A percentile compares a stretch with the other conserved stretches of the same genome.
Conservation (phyloP, 495 filamentous ascomycete genomes). For the Friedmanniomyces endolithicus region DNA sequence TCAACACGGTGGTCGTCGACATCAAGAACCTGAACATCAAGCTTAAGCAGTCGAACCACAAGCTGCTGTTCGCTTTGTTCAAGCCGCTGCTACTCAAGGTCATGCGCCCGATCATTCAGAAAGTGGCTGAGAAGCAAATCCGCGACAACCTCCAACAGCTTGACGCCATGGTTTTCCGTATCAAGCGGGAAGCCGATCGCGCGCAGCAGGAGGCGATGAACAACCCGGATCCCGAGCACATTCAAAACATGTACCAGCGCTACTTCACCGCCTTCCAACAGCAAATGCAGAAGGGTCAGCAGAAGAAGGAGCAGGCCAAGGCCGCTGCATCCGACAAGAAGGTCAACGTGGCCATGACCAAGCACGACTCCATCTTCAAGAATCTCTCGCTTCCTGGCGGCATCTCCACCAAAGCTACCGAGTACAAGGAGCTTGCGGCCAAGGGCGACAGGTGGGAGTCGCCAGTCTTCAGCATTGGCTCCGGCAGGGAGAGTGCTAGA, state of each 20-base stretch:
- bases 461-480: conserved; percentile 82
- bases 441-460: conserved; percentile 93
- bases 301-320: conserved; percentile 42
- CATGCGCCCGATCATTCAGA: conserved; percentile 70
- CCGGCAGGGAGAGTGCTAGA: conserved; percentile 55
- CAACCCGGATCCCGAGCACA: conserved; percentile 55
- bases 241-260: conserved; percentile 73
- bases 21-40: conserved; percentile 82
- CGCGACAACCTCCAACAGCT: conserved; percentile 59
- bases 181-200: conserved; percentile 72
- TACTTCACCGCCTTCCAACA: conserved; percentile 68
- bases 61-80: conserved; percentile 74
- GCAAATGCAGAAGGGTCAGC: conserved; percentile 56
- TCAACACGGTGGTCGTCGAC: conserved; percentile 75
- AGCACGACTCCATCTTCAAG: conserved; percentile 83
- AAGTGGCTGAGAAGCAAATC: conserved; percentile 79
- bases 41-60: conserved; percentile 86
- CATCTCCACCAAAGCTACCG: conserved; percentile 86
- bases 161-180: conserved; percentile 56
- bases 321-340: conserved; percentile 53
- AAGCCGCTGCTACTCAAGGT: conserved; percentile 79
- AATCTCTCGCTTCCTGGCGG: conserved; percentile 78
- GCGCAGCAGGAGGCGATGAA: conserved; percentile 52
- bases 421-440: conserved; percentile 75
- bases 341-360: conserved; percentile 75